phyloP scores from a whole-genome alignment of 2,329 filamentous ascomycete genomes.

The Claviceps maximensis region DNA sequence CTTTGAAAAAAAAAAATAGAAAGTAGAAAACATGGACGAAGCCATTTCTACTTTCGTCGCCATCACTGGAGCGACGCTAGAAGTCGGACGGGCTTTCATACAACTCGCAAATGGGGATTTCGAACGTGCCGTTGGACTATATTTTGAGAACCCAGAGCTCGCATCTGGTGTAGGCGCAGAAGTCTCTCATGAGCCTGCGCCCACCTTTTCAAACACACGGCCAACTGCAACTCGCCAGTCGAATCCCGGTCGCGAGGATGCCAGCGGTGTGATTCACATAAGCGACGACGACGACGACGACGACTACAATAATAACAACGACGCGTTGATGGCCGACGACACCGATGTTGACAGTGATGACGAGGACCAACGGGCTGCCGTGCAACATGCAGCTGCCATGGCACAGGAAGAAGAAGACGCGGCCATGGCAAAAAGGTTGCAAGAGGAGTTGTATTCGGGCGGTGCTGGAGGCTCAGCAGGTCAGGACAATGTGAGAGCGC shows the following conservation, averaged over 20 bases:
- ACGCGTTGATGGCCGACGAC: constrained; percentile 24
- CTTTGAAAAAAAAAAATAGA: neutral
- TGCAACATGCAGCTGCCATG: constrained; percentile 25
- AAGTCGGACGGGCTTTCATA: constrained; percentile 71
- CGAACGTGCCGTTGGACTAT: constrained; percentile 77
- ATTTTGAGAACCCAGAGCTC: constrained; percentile 75
- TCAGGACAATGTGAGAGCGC: constrained; percentile 62
- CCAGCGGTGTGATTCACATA: constrained; percentile 47
- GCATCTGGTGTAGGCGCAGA: constrained; percentile 23
- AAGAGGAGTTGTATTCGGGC: constrained; percentile 75
- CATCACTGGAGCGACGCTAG: constrained; percentile 64
- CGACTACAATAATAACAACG: constrained; percentile 60
- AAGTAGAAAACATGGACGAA: constrained; percentile 44
- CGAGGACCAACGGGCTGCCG: constrained; percentile 27
- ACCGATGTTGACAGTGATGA: constrained; percentile 20
- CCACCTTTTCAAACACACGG: constrained; percentile 8
- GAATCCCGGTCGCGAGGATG: constrained; percentile 21
- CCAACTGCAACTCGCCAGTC: constrained; percentile 18
- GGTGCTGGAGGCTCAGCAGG: constrained; percentile 27
- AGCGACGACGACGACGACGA: constrained; percentile 63
- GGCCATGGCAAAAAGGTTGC: constrained; percentile 78
- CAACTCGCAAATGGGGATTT: constrained; percentile 73
- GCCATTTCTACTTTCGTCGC: constrained; percentile 64
- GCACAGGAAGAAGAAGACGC: constrained; percentile 75
- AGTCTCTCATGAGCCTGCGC: constrained; percentile 10